Evolutionary conservation across 1,284 basidiomycete genomes (phyloP), one percentile per base, ranked within the genome.

Genomic region (Cryptococcus sp.): DNA sequence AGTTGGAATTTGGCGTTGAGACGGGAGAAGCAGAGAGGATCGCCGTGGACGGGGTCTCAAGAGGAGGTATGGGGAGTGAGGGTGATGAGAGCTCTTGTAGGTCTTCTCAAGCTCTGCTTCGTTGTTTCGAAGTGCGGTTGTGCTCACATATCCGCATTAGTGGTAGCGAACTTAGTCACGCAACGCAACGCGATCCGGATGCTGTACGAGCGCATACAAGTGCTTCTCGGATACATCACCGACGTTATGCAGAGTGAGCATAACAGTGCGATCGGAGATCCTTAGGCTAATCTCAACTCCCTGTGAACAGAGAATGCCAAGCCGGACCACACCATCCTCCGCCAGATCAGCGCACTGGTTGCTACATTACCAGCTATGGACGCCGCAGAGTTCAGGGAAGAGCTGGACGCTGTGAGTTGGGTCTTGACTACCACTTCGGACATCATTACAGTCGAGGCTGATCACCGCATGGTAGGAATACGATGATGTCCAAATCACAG

Each of bases 1-100:
- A 69, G 56, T 64, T 98, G 84, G 79, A 87, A 83, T 75, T 73
- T 55, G 72, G 68, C 54, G 88, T 99, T n/a, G 93, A 97, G 77
- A 97, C 94, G 0, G 95, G 95, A 26, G 96, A 99, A 79, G 95
- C 96, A 6, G 95, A 99, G 74, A 86, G 96, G 29, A 97, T 99
- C 62, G 96, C 96, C 1, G 95, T 99, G 0, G 94, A 99, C 77
- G 93, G 92, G 83, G 91, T 92, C 1, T 89, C 91, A 15, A 87
- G 88, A 73, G 92, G 92, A n/a, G 89, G 63, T 22, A 55, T 58
- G 61, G 63, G 90, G 38, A 74, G 75, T 7, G 89, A 87, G 37
- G 87, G 87, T 47, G 88, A 88, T 48, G 67, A 55, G 68, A 82
- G 87, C 80, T 63, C 59, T 19, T 64, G 78, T 78, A 58, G 65